Evolutionary conservation across 1,139 yeast species (phyloP), one percentile per base, ranked within the genome.

Genomic region (Geotrichum bryndzae): DNA sequence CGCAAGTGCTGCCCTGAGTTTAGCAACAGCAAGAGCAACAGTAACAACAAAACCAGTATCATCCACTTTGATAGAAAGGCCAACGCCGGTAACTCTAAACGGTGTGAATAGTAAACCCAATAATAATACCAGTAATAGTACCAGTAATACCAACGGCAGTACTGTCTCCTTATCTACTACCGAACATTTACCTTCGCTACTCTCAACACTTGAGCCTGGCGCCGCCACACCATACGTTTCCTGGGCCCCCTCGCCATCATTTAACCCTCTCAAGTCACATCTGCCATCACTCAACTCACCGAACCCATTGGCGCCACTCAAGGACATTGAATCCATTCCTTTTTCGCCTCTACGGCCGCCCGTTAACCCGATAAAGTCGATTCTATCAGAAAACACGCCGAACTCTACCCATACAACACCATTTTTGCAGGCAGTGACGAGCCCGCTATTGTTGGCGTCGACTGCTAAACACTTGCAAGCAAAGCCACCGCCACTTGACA

Each of bases 361-460:
- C 11, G 25, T 33, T 7, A 51, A 56, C 33, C 55, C 55, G 22
- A 52, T 58, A 13, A 53, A 48, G 27, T 38, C 50, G 10, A 22
- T 51, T 15, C n/a, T 56, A 38, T 51, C 59, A 6, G 55, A 56
- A n/a, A 41, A 41, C 48, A 41, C 48, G 18, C 46, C 46, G n/a
- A 41, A 8, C 48, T 51, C 54, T 15, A 7, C 25, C 4, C 54
- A 41, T 29, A 23, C 54, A 18, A 50, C 59, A 18, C 55, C 54
- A 10, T 53, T 61, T 15, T 23, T 61, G 23, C 54, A 60, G 31
- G 61, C 61, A 25, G 58, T 64, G 48, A 64, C 67, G 18, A 65
- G 66, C 48, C 67, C 67, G 7, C 38, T 65, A 22, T 53, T 65
- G 33, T 51, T 58, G n/a, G 63, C 66, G 2, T 54, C 55, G 2